Conservation (phyloP, 2,329 filamentous ascomycete species). For the Madurella mycetomatis region DNA sequence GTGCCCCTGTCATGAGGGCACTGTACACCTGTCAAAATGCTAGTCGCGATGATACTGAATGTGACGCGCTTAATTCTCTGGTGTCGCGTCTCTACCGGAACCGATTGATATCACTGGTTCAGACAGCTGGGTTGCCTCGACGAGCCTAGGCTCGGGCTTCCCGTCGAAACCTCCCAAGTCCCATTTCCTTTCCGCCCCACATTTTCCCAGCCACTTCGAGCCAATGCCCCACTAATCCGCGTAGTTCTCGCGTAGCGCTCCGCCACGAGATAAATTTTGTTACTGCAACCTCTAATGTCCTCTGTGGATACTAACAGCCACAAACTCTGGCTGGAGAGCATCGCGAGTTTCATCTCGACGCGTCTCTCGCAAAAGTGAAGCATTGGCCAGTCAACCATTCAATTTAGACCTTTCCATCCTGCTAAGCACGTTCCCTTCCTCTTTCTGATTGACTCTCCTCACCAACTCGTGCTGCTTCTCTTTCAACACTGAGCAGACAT, state of each 20-base stretch:
- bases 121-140: too few relatives aligned
- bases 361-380: background rate
- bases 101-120: too few relatives aligned
- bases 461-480: background rate
- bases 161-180: background rate
- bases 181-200: conserved; percentile 5
- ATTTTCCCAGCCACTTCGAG: conserved; percentile 10
- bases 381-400: background rate
- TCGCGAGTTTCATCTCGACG: background rate
- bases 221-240: background rate
- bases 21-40: too few relatives aligned
- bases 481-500: too few relatives aligned
- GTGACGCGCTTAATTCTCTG: too few relatives aligned
- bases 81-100: too few relatives aligned
- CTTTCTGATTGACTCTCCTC: background rate
- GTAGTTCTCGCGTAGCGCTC: conserved; percentile 6
- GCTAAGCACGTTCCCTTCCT: background rate
- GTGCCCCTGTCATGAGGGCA: too few relatives aligned
- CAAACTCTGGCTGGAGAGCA: conserved; percentile 8
- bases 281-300: conserved; percentile 4
- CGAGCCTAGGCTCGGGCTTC: background rate
- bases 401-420: background rate
- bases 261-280: conserved; percentile 13
- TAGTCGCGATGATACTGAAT: too few relatives aligned
- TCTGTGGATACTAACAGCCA: conserved; percentile 3